These are phyloP conservation scores for Chytriomyces sp. DNA, from an alignment of 192 early-diverging fungal species.

Conservation along the genomic window DNA sequence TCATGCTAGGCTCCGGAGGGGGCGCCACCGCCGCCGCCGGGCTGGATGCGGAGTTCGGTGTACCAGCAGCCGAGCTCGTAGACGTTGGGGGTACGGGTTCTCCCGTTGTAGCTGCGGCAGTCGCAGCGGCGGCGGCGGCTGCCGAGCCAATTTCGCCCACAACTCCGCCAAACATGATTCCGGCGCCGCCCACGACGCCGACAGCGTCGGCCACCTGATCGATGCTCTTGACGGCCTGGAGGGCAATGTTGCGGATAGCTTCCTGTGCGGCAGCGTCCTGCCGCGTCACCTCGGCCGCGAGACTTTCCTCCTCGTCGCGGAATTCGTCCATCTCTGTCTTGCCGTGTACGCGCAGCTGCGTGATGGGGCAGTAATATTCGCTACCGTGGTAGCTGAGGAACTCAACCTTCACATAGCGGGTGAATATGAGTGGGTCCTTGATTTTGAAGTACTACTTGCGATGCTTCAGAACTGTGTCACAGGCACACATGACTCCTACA, in stretches of 20 bases:
- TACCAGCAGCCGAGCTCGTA: not conserved
- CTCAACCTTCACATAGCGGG: constrained; percentile 85
- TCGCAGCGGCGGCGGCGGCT: not conserved
- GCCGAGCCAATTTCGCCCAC: not conserved
- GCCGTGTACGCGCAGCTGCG: constrained; percentile 83
- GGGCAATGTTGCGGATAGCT: constrained; percentile 1
- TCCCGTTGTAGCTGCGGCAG: not conserved
- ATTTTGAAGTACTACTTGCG: constrained; percentile 79
- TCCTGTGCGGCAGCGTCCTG: constrained; percentile 3
- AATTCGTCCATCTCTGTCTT: constrained; percentile 83
- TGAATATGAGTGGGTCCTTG: constrained; percentile 71
- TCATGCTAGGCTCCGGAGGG: not conserved
- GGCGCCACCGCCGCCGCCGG: not conserved
- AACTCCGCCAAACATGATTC: not conserved
- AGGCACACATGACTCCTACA: constrained; percentile 12
- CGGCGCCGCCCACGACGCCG: not conserved
- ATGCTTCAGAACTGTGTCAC: constrained; percentile 12
- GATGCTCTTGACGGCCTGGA: constrained; percentile 17
- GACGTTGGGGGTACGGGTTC: not conserved
- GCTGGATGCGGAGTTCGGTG: not conserved
- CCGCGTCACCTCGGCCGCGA: constrained; percentile 50
- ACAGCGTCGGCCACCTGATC: not conserved
- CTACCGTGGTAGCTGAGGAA: constrained; percentile 86
- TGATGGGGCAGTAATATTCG: constrained; percentile 95
- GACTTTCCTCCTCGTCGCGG: constrained; percentile 68